Conservation (phyloP, 805 yeast species). For the Scheffersomyces lignosus region DNA sequence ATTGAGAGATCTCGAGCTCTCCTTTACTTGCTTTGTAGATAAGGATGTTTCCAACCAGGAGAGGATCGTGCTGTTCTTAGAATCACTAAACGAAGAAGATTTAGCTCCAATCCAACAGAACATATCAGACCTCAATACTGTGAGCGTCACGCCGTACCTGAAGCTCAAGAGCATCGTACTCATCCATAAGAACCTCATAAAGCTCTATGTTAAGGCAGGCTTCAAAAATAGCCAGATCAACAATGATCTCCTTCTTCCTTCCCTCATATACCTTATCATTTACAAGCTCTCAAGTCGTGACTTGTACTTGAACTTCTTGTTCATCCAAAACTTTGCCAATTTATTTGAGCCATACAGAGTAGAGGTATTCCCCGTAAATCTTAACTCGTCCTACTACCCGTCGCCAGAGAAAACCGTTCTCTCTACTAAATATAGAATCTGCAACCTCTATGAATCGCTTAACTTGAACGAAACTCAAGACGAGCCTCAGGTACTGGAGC, state of each 20-base stretch:
- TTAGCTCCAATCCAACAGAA: slow-evolving; percentile 15
- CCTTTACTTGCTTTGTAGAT: slow-evolving; percentile 32
- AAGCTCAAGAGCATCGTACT: slow-evolving; percentile 30
- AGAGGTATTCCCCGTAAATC: slow-evolving; percentile 17
- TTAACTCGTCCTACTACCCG: slow-evolving; percentile 20
- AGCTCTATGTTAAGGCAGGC: slow-evolving; percentile 12
- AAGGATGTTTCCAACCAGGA: slow-evolving; percentile 7
- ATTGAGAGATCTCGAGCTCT: slow-evolving; percentile 25
- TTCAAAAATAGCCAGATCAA: slow-evolving; percentile 26
- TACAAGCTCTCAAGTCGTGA: slow-evolving; percentile 25
- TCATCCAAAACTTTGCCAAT: slow-evolving; percentile 36
- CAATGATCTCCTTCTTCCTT: slow-evolving; percentile 42
- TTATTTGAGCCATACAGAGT: slow-evolving; percentile 32
- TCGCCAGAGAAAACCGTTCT: not conserved
- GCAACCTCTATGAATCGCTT: slow-evolving; percentile 29
- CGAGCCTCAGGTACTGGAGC: slow-evolving; percentile 6
- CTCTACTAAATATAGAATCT: slow-evolving; percentile 13
- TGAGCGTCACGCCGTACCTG: slow-evolving; percentile 30
- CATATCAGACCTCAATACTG: slow-evolving; percentile 17
- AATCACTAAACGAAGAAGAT: slow-evolving; percentile 14
- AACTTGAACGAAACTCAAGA: slow-evolving; percentile 21
- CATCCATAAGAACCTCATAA: slow-evolving; percentile 32
- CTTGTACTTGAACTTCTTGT: slow-evolving; percentile 35
- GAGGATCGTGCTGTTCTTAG: slow-evolving; percentile 14
- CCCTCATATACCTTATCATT: slow-evolving; percentile 36